Evolutionary conservation across 164 flowering plant species (phyloP), one percentile per base, ranked within the genome.

Genomic region (Litsea cubeba): DNA sequence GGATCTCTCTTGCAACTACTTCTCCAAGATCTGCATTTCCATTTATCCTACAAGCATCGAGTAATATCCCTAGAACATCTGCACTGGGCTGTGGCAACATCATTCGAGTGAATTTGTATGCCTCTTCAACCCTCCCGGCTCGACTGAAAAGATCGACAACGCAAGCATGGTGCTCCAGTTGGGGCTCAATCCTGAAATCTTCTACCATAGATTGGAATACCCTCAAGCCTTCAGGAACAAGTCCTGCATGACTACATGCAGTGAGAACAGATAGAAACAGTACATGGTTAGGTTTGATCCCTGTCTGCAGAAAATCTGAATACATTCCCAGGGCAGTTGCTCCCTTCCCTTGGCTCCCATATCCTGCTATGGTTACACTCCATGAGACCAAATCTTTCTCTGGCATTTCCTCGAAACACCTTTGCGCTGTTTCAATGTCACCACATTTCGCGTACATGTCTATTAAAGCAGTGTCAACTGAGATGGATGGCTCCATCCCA

Each of bases 401-500:
- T 51, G 82, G 75, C 82, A 91, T 88, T 63, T 50, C 26, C 49
- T 86, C 75, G 67, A 91, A 94, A 76, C 94, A 90, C 76, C 72
- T 86, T 57, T 81, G 83, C 28, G 97, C 95, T 23, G 75, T 72
- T n/a, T 73, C 77, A 65, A 92, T 72, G 76, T 84, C 78, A 11
- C 95, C 97, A 73, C 97, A 91, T 84, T 94, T 94, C 8, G 82
- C 84, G 78, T 91, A 94, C 98, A 94, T 91, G 79, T 90, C 97
- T 25, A 90, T 83, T 46, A 94, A 80, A 75, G 91, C 92, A 12
- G 98, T 88, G 67, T 82, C 94, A 20, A 87, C 77, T 76, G 78
- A 72, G 67, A 84, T 81, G 79, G 85, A 90, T 1, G 87, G 87
- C 68, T 79, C 81, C 71, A 89, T 72, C 62, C 76, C 80, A 74